Percentiles rank a stretch among this genome's conserved stretches.
These are phyloP conservation scores for Straminergon stramineum DNA, from an alignment of 225 moss, liverwort and hornwort genomes.

Conservation along the genomic window DNA sequence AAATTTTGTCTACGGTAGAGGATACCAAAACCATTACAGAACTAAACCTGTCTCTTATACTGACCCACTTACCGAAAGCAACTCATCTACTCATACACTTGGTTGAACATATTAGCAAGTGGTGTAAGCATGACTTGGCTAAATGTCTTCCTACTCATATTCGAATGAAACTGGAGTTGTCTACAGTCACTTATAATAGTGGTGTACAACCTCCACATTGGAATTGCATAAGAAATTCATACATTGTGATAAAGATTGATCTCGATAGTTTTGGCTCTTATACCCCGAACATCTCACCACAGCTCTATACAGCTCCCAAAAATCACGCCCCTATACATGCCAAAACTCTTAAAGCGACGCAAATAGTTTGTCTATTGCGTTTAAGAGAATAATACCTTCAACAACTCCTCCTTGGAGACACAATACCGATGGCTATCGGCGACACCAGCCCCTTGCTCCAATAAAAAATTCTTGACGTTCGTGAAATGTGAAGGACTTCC, in stretches of 20 bases:
- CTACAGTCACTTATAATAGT: neutral
- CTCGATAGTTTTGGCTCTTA: neutral
- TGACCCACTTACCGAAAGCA: neutral
- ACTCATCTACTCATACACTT: neutral
- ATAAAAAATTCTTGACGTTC: conserved; percentile 53
- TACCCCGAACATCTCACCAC: neutral
- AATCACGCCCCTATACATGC: neutral
- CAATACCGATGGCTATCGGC: conserved; percentile 16
- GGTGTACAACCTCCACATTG: neutral
- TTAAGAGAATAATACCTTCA: conserved; percentile 13
- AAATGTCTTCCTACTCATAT: neutral
- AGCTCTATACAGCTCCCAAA: neutral
- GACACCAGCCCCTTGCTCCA: conserved; percentile 62
- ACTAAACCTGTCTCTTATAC: neutral
- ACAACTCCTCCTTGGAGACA: conserved; percentile 33
- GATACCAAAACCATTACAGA: neutral
- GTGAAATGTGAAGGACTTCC: conserved; percentile 44
- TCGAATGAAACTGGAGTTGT: neutral
- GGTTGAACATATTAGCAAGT: neutral
- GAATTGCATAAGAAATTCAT: neutral
- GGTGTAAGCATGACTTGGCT: neutral
- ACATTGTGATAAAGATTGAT: neutral
- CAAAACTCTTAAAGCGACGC: neutral
- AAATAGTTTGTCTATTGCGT: neutral
- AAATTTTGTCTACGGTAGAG: neutral